Evolutionary conservation across 2,329 filamentous ascomycete species (phyloP).

Genomic region (Fusarium veterinarium): DNA sequence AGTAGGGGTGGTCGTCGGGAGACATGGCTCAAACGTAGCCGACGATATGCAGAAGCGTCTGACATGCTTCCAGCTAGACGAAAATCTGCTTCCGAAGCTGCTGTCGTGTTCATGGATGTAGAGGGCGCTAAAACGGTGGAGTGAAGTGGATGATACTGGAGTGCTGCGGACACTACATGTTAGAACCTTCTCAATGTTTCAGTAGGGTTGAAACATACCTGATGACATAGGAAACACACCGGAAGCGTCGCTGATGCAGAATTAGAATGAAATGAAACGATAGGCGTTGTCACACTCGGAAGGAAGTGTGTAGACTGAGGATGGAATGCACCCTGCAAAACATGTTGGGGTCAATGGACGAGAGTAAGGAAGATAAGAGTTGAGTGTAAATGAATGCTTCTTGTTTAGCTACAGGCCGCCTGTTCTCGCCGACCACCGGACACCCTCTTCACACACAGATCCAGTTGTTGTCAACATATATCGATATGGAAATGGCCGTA

Average conservation of each 20-base stretch:
- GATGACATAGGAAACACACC: rapidly evolving
- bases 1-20: rapidly evolving
- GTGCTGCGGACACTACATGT: background rate
- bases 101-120: background rate
- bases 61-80: rapidly evolving
- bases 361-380: background rate
- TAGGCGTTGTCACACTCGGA: rapidly evolving
- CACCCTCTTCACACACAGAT: background rate
- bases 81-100: too few species aligned
- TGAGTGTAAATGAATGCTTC: background rate
- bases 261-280: background rate
- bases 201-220: background rate
- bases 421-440: background rate
- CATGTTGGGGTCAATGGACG: background rate
- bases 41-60: rapidly evolving
- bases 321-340: background rate
- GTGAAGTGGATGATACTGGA: background rate
- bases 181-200: background rate
- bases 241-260: rapidly evolving
- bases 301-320: background rate
- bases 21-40: background rate
- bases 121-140: too few species aligned
- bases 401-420: background rate
- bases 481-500: background rate
- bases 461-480: background rate